phyloP scores from a whole-genome alignment of 2,329 filamentous ascomycete genomes.

The Onygena corvina region DNA sequence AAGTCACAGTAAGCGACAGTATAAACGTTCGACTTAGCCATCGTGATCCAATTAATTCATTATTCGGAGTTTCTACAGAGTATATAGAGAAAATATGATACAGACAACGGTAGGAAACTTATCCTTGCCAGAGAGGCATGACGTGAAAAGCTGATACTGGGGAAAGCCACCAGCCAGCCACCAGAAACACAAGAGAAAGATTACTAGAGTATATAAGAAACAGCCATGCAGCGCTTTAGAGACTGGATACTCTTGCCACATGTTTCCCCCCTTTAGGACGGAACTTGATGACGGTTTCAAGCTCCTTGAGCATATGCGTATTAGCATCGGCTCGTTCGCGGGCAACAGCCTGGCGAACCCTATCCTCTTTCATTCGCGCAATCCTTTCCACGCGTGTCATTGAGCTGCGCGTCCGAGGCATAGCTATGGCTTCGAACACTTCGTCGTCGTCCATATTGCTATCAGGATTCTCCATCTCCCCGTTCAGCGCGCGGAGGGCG shows the following conservation, averaged over 20 bases:
- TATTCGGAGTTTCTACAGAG: not conserved
- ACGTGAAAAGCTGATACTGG: not conserved
- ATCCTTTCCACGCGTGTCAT: slow-evolving; percentile 81
- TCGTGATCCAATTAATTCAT: slow-evolving; percentile 1
- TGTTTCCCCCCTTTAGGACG: slow-evolving; percentile 28
- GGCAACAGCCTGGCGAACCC: slow-evolving; percentile 57
- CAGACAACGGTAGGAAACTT: not conserved
- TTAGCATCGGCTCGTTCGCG: slow-evolving; percentile 69
- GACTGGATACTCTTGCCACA: not conserved
- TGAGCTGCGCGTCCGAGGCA: slow-evolving; percentile 55
- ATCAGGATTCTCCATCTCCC: slow-evolving; percentile 42
- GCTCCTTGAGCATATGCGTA: slow-evolving; percentile 79
- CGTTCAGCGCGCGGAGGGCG: slow-evolving; percentile 67
- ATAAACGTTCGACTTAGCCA: not conserved
- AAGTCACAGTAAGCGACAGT: not conserved
- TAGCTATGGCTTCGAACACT: slow-evolving; percentile 81
- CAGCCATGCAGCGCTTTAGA: not conserved
- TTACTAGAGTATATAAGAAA: not conserved
- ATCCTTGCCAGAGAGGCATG: not conserved
- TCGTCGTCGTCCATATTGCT: slow-evolving; percentile 49
- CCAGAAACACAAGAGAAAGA: not conserved
- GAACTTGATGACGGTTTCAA: slow-evolving; percentile 74
- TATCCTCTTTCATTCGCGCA: slow-evolving; percentile 74
- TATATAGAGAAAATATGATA: not conserved
- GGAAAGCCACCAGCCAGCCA: not conserved